Conservation (phyloP, 2,329 filamentous ascomycete genomes). For the Penicillium sp. region DNA sequence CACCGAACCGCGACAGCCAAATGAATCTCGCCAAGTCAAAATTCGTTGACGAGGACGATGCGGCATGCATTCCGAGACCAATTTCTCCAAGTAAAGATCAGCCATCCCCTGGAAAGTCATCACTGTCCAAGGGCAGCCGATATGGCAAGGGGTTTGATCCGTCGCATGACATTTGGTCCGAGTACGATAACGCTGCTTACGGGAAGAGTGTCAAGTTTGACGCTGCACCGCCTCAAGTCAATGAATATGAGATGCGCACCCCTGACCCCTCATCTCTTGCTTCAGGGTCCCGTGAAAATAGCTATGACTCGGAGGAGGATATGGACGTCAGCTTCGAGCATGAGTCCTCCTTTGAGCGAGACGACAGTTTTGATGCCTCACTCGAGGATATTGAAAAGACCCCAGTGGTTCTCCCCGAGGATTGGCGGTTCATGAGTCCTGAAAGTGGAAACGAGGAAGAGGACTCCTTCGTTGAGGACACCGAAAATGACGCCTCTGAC, state of each 20-base stretch:
- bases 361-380: slow-evolving; percentile 94
- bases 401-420: slow-evolving; percentile 93
- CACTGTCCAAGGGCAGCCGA: slow-evolving; percentile 65
- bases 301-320: slow-evolving; percentile 78
- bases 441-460: slow-evolving; percentile 61
- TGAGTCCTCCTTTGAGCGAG: slow-evolving; percentile 61
- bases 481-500: slow-evolving; percentile 65
- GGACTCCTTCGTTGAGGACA: slow-evolving; percentile 63
- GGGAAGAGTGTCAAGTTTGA: slow-evolving; percentile 98
- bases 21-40: slow-evolving; percentile 63
- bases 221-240: slow-evolving; percentile 85
- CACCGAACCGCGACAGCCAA: slow-evolving; percentile 61
- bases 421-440: slow-evolving; percentile 80
- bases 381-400: slow-evolving; percentile 96
- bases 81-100: slow-evolving; percentile 66
- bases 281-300: slow-evolving; percentile 86
- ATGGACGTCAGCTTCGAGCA: slow-evolving; percentile 63
- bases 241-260: slow-evolving; percentile 97
- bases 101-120: slow-evolving; percentile 82
- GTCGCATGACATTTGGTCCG: slow-evolving; percentile 66
- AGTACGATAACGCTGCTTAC: slow-evolving; percentile 58
- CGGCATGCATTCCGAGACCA: slow-evolving; percentile 33
- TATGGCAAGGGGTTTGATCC: slow-evolving; percentile 62
- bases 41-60: slow-evolving; percentile 16
- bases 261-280: slow-evolving; percentile 91